Percentiles rank a stretch among this genome's conserved stretches.
Evolutionary conservation across 2,329 filamentous ascomycete genomes (phyloP).

Genomic region (Neocucurbitaria cava): DNA sequence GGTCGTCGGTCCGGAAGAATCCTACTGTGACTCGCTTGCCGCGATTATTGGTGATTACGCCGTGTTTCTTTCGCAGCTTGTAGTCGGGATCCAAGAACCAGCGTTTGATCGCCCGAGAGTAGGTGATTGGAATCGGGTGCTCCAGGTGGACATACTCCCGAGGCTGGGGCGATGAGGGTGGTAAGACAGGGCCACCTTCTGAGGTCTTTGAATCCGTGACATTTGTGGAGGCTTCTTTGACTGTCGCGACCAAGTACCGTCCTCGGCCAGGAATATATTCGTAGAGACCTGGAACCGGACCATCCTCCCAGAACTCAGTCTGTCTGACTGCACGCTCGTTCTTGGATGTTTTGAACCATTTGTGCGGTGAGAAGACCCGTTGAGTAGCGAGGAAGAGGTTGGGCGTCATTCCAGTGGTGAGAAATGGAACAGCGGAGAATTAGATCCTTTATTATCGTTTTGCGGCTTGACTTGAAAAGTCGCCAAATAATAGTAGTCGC

Average conservation of each 20-base stretch:
- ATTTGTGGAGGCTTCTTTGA: conserved; percentile 36
- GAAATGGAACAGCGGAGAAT: background rate
- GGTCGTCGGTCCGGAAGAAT: conserved; percentile 60
- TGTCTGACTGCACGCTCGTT: conserved; percentile 49
- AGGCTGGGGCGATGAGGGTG: conserved; percentile 9
- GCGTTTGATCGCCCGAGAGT: conserved; percentile 58
- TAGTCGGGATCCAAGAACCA: conserved; percentile 58
- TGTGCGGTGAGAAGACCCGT: conserved; percentile 55
- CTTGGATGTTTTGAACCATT: conserved; percentile 56
- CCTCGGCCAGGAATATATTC: conserved; percentile 58
- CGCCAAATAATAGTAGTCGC: background rate
- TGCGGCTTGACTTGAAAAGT: background rate
- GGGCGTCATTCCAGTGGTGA: conserved; percentile 53
- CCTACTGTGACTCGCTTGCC: conserved; percentile 49
- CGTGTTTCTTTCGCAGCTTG: conserved; percentile 54
- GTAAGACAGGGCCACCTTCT: conserved; percentile 22
- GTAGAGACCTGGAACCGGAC: conserved; percentile 58
- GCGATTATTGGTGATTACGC: conserved; percentile 48
- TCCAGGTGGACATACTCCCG: conserved; percentile 37
- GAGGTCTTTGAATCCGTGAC: conserved; percentile 29
- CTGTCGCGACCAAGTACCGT: conserved; percentile 57
- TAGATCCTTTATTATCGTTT: conserved; percentile 10
- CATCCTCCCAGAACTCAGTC: conserved; percentile 55
- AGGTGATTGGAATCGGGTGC: conserved; percentile 50
- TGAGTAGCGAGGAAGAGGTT: conserved; percentile 60